Base-by-base conservation (phyloP, 768 basidiomycete species). In the Suillus placidus region DNA sequence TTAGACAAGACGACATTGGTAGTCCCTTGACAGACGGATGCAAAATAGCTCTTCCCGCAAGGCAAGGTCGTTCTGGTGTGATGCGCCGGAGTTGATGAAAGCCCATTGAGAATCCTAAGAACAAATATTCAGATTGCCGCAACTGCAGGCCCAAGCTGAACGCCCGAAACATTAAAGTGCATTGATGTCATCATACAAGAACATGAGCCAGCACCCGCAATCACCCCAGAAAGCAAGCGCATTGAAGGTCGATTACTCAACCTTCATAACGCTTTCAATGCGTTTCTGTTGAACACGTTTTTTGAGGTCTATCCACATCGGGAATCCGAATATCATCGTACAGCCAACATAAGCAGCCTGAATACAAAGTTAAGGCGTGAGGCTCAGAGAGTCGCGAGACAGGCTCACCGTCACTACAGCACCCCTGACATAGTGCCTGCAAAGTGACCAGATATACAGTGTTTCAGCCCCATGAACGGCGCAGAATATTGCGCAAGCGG, bases 181-280 rank as follows among this genome's bases (percentile, higher is more conserved):
- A 54, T 54, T 6, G 18, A 54, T 54, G 30, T 54, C 32, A 32
- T 34, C 10, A 34, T 34, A 55, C 20, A 34, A 58, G 7, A 37
- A 37, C 14, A 38, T 16, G 23, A 26, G 12, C 13, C 12, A 51
- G 13, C 23, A 30, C 30, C 6, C 6, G 23, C 57, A 10, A 26
- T 57, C 14, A 26, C 8, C 56, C 35, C 8, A 7, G 14, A 38
- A 38, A 38, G 56, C 20, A 38, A 37, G 56, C 37, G n/a, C 3
- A 6, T 9, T 26, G 8, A 26, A 26, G 16, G 10, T 52, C 10
- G 6, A 23, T 73, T 71, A 89, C 72, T 91, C 78, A 12, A 84
- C 84, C 74, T 93, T 94, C 88, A 91, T 88, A 4, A 94, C 89
- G 35, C 91, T 92, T 64, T 91, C 86, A 51, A 94, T 94, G 3